Base-by-base conservation (phyloP, 306 rosid species). In the Lablab purpureus region DNA sequence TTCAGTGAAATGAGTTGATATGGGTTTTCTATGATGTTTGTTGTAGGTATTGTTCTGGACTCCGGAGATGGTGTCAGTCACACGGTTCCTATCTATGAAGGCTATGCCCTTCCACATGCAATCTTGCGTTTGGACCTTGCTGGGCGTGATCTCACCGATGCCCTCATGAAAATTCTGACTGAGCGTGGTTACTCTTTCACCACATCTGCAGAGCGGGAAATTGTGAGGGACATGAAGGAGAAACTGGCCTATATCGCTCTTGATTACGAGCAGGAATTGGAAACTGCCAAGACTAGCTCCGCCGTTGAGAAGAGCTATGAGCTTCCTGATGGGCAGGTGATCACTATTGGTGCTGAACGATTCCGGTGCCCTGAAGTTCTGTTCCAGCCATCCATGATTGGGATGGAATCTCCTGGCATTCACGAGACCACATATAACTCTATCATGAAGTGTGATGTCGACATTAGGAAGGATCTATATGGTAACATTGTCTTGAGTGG, bases 101-200 rank as follows among this genome's bases (percentile, higher is more conserved):
- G 88, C 1, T 85, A 85, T 81, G 88, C 88, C 46, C 88, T 85
- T 14, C 88, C 88, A 10, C 88, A 85, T 55, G 88, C 88, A 19
- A 85, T 91, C 84, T 85, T 91, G 70, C 91, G 97, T 67, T 84
- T 91, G 77, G 97, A 91, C 75, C 90, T 91, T 86, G 93, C 93
- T 47, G 93, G 97, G 40, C 97, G 97, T 63, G 97, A 91, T 81
- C 87, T 91, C 58, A 91, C 97, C 0, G 97, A 91, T 75, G 93
- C 90, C 68, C 82, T 91, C 54, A 91, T 91, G 97, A 91, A 91
- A 77, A 91, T 91, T 75, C 85, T 91, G 86, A 91, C 97, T 0
- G 97, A 91, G 89, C 92, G 97, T 51, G 97, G 97, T 1, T 91
- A 91, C 84, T 84, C 97, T 67, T 91, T 91, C 85, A 91, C 93